Evolutionary conservation across 768 basidiomycete genomes (phyloP).

Genomic region (Guyanaporus albipodus): DNA sequence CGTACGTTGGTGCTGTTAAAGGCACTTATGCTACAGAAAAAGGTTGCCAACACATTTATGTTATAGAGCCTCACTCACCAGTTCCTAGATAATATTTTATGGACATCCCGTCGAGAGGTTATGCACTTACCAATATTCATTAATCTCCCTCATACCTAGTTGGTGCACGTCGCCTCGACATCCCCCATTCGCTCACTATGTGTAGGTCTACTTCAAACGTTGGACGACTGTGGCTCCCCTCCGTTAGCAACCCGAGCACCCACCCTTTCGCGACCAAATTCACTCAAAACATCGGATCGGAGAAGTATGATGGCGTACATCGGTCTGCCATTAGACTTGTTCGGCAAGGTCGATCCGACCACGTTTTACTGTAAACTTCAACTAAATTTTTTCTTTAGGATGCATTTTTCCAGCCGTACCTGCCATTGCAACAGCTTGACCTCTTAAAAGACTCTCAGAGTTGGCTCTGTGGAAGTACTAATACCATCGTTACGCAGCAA

Average conservation of each 20-base stretch:
- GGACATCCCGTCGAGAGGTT: slow-evolving; percentile 94
- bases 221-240: slow-evolving; percentile 92
- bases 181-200: slow-evolving; percentile 3
- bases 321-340: slow-evolving; percentile 92
- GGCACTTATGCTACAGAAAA: slow-evolving; percentile 88
- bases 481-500: slow-evolving; percentile 91
- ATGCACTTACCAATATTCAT: slow-evolving; percentile 96
- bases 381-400: slow-evolving; percentile 44
- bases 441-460: slow-evolving; percentile 73
- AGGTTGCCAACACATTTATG: slow-evolving; percentile 45
- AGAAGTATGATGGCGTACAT: slow-evolving; percentile 89
- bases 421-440: slow-evolving; percentile 93
- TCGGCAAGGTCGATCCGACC: slow-evolving; percentile 62
- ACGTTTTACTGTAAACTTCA: background rate
- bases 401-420: slow-evolving; percentile 96
- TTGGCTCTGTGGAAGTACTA: slow-evolving; percentile 95
- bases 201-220: slow-evolving; percentile 76
- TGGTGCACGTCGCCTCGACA: background rate
- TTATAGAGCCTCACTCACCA: slow-evolving; percentile 8
- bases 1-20: slow-evolving; percentile 92
- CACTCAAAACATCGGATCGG: slow-evolving; percentile 82
- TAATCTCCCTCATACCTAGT: slow-evolving; percentile 93
- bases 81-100: slow-evolving; percentile 84
- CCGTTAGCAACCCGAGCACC: slow-evolving; percentile 60
- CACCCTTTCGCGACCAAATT: slow-evolving; percentile 68